Evolutionary conservation across 805 yeast genomes (phyloP), one percentile per base, ranked within the genome.

Genomic region (Teunomyces tritomae): DNA sequence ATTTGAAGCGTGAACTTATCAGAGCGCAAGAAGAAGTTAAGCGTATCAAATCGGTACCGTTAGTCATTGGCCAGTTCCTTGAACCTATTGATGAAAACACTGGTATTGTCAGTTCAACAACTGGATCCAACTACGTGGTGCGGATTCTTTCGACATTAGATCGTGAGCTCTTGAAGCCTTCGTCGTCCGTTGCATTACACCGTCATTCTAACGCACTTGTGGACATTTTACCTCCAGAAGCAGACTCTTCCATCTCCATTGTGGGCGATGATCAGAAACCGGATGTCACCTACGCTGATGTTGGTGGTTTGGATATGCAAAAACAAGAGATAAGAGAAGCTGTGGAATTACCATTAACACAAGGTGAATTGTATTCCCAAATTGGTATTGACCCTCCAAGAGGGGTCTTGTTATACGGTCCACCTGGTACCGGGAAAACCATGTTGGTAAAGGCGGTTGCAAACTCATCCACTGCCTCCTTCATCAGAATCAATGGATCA

Each of bases 401-500:
- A 57, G 99, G 99, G 60, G 99, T 94, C 28, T 72, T 94, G 57
- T 76, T 94, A 51, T 94, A 94, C 70, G 99, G 99, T n/a, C 98
- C 99, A 8, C 99, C 99, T 42, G 99, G 99, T 66, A 94, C 99
- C 1, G 99, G 99, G 61, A 94, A 94, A 69, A 94, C 99, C 17
- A 91, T 94, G 98, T 79, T 94, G 64, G 99, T 94, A 43, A 94
- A 94, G 70, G 99, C 99, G 0, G 99, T 94, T 41, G 99, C 99
- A 9, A 92, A 94, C 70, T 84, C 92, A 48, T 86, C 98, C 3
- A 88, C 96, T 1, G 99, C 99, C 2, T 79, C 97, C 4, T 94
- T 94, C 61, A 94, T 94, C 57, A 87, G 98, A 67, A 96, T 94
- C 28, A 94, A 89, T 58, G 99, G 99, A 52, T 92, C 98, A 1